Base-by-base conservation (phyloP, 1,139 yeast species). In the Yamadazyma mexicana region DNA sequence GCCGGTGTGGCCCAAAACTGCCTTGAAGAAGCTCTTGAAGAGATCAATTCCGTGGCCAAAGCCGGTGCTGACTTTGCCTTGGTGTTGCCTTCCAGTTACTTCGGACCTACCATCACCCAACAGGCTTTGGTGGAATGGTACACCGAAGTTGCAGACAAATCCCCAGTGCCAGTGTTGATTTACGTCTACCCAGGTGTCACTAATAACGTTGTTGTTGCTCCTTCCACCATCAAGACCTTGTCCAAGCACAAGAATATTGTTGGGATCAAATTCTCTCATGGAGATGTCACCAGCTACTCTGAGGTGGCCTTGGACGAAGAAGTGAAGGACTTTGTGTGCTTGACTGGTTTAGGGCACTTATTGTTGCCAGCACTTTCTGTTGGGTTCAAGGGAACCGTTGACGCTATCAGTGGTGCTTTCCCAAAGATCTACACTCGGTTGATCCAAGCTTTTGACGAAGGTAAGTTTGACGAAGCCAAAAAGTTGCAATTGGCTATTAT, bases 181-280 rank as follows among this genome's bases (percentile, higher is more conserved):
- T 75, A 75, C 62, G 64, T 73, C 46, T 75, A 64, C 56, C 81
- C 80, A 14, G 79, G 79, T 8, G 77, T 71, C 26, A 58, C 65
- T 34, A 69, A 69, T 44, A 62, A 62, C 20, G 59, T 67, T 35
- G 56, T 51, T 31, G 54, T 69, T 24, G 45, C 54, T 14, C 59
- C 64, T 4, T 58, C 55, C 17, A 58, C 68, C 23, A 59, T 66
- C 40, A 55, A 51, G 38, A 50, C 51, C 29, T 56, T 69, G 31
- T 55, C 68, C 12, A 47, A 44, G 34, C 78, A 73, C 51, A 62
- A 62, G 35, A 72, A 74, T 47, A 69, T 75, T 35, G 74, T 72
- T 29, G 79, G 79, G 11, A 62, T 66, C 49, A 75, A 75, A 53
- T 61, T 73, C 44, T 66, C 78, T 14, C 73, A 73, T 57, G 43